Evolutionary conservation across 257 asterid genomes (phyloP).

Genomic region (Solanum bukasovii): DNA sequence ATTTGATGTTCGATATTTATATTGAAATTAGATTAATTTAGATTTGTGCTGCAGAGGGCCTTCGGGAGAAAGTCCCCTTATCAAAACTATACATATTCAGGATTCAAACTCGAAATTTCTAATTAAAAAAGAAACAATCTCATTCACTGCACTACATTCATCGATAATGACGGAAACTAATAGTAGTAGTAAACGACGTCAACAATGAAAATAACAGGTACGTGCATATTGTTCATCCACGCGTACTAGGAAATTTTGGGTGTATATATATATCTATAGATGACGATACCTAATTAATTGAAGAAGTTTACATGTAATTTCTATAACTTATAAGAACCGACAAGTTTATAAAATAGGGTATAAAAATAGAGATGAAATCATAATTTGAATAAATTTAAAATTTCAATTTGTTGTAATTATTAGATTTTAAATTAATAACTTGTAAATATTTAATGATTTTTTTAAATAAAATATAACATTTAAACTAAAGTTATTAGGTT

Average conservation of each 20-base stretch:
- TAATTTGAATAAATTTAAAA: too few relatives aligned
- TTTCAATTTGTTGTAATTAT: not conserved
- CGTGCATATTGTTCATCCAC: not conserved
- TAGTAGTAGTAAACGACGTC: not conserved
- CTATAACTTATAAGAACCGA: too few relatives aligned
- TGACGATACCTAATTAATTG: not conserved
- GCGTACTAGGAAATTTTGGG: not conserved
- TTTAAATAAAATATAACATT: not conserved
- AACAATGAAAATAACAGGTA: not conserved
- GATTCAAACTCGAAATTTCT: accelerated
- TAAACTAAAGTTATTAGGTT: not conserved
- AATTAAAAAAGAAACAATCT: accelerated
- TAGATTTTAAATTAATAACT: not conserved
- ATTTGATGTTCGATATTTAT: too few relatives aligned
- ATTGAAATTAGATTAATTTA: too few relatives aligned
- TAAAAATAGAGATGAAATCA: not conserved
- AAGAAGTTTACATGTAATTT: not conserved
- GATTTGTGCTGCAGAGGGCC: not conserved
- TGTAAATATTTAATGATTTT: not conserved
- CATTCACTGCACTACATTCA: too few relatives aligned
- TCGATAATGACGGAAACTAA: not conserved
- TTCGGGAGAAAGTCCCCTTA: too few relatives aligned
- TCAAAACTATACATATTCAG: too few relatives aligned
- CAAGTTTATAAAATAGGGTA: not conserved
- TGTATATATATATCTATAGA: not conserved